phyloP scores from a whole-genome alignment of 345 rosid genomes.

The Ceriops zippeliana region DNA sequence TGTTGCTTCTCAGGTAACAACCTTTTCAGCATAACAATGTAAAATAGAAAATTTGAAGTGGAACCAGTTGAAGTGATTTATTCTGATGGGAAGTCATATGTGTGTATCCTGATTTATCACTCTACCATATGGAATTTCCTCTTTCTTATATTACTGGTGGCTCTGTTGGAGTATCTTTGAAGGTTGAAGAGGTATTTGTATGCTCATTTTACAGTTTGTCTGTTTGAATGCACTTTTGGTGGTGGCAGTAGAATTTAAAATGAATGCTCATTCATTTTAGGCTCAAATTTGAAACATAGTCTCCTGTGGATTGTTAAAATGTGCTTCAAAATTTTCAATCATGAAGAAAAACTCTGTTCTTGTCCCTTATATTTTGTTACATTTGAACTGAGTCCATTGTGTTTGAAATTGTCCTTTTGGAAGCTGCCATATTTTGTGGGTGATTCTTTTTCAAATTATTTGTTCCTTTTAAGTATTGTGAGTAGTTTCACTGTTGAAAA shows the following conservation, averaged over 20 bases:
- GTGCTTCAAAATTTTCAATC: no score
- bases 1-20: conserved; percentile 54
- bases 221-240: not conserved
- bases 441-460: no score
- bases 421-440: no score
- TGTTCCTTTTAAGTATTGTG: no score
- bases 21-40: conserved; percentile 72
- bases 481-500: no score
- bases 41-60: conserved; percentile 63
- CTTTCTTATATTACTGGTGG: conserved; percentile 62
- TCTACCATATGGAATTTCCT: conserved; percentile 74
- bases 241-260: not conserved
- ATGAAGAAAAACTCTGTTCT: no score
- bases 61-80: conserved; percentile 90
- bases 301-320: no score
- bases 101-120: conserved; percentile 70
- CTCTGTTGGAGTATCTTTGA: conserved; percentile 69
- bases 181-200: conserved; percentile 61
- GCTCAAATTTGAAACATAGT: not conserved
- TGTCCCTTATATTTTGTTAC: no score
- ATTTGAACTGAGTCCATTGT: no score
- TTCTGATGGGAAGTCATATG: conserved; percentile 50
- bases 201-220: no score
- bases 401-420: no score
- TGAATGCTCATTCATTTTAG: not conserved